Evolutionary conservation across 805 yeast genomes (phyloP), one percentile per base, ranked within the genome.

Genomic region (Tetrapisispora nanseiensis): DNA sequence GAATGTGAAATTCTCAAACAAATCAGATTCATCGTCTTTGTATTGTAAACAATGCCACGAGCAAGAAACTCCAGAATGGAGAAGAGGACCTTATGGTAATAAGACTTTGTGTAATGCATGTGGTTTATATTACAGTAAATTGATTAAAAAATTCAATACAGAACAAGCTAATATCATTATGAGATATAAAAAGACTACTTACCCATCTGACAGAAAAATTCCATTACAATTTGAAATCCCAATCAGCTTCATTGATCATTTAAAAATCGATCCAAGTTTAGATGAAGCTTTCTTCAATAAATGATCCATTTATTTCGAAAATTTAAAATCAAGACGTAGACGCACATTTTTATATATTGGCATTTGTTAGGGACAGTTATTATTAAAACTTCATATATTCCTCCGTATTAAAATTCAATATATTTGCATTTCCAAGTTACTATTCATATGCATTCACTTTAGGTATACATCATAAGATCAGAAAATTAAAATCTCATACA

Each of bases 71-170:
- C 96, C 96, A 0, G 96, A 89, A 61, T 87, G 97, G 97, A 71
- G 97, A 56, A 70, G 82, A 46, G 97, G 96, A 0, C 95, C 95
- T 1, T 73, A 75, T 44, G 95, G 95, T 0, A 76, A 80, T 4
- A 72, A 86, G 52, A 82, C 90, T 0, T 67, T 87, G 45, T 87
- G 97, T 63, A 87, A 87, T 61, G 96, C 97, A 0, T 89, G 97
- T 65, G 97, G 97, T 0, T 66, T 89, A 37, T 82, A 78, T 52
- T 80, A 73, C 55, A 70, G 82, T 13, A 82, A 82, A 55, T 56
- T 82, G 42, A 64, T 70, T 6, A 76, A 70, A 29, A 56, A 52
- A 40, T 58, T 58, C 40, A 54, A 55, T 15, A 33, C 29, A 2
- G 49, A 49, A 29, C 51, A 50, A 28, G 56, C 59, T 20, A 57